These are phyloP conservation scores for Pythium rishiriense DNA, from an alignment of 352 stramenopile species.

Conservation along the genomic window DNA sequence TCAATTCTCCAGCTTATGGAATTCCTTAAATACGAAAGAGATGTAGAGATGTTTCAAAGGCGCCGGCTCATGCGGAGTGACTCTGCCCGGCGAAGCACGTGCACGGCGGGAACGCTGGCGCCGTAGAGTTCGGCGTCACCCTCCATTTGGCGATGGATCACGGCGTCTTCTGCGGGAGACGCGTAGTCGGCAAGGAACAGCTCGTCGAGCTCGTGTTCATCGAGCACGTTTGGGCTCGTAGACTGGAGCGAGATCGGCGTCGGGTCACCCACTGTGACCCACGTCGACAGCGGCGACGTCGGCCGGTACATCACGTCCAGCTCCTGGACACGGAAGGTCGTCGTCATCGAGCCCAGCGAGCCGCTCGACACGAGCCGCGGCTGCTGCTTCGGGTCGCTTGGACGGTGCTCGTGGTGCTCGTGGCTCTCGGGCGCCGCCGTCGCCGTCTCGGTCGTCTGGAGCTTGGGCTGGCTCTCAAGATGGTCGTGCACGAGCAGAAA, in stretches of 20 bases:
- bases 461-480: constrained; percentile 32
- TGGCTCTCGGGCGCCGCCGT: not conserved
- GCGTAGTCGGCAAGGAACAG: constrained; percentile 56
- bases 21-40: constrained; percentile 6
- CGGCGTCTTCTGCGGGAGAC: constrained; percentile 47
- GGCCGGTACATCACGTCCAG: constrained; percentile 51
- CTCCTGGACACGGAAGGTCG: constrained; percentile 60
- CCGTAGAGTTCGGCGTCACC: constrained; percentile 16
- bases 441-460: not conserved
- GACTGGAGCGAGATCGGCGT: constrained; percentile 15
- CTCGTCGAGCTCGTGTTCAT: constrained; percentile 45
- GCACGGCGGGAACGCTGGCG: constrained; percentile 14
- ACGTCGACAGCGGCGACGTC: constrained; percentile 26
- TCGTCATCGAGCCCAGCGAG: constrained; percentile 27
- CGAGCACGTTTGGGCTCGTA: constrained; percentile 18
- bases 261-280: not conserved
- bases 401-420: not conserved
- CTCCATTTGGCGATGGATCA: constrained; percentile 52
- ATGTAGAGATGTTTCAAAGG: constrained; percentile 1
- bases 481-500: constrained; percentile 67
- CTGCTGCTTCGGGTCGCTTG: constrained; percentile 7
- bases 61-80: constrained; percentile 22
- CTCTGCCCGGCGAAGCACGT: constrained; percentile 18
- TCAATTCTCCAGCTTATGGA: not conserved
- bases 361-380: constrained; percentile 1